Evolutionary conservation across 306 rosid species (phyloP), one percentile per base, ranked within the genome.

Genomic region (Castanospermum australe): DNA sequence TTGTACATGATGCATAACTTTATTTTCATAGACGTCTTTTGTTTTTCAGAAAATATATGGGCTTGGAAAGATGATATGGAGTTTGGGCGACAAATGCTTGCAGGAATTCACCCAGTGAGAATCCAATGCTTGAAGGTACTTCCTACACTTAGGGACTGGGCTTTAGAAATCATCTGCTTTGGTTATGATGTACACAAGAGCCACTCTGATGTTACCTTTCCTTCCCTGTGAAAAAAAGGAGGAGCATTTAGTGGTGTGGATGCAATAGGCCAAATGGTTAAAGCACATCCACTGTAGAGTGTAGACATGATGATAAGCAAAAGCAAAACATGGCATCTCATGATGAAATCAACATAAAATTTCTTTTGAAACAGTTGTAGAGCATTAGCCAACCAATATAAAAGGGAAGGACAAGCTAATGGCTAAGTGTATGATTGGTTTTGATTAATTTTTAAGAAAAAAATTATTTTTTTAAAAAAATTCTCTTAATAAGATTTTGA

Each of bases 71-170:
- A 86, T 72, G 97, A 93, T 32, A 83, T 80, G 22, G 96, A 93
- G 78, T 93, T 93, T 67, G 96, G 81, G n/a, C 60, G 97, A 82
- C 92, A 93, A 82, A 88, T 89, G 90, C 87, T 93, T 61, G 96
- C 97, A 20, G 97, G 92, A 82, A 65, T 77, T n/a, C 90, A 93
- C 81, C 94, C 97, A 1, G 79, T 82, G 75, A 80, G 82, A 76
- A 93, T 93, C 72, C 79, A 54, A 17, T 50, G 89, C 61, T 76
- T 92, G 76, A 71, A 15, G 89, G 96, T 87, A 84, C 35, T 15
- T 67, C 47, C 55, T 50, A 71, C 47, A 66, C 62, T 12, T 38
- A 32, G 50, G 28, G 74, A 61, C 47, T 20, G 1, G 9, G 44
- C 13, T 76, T 62, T 13, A 71, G 22, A 77, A 70, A 39, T 21